phyloP scores from a whole-genome alignment of 257 asterid genomes.

The Rehmannia glutinosa region DNA sequence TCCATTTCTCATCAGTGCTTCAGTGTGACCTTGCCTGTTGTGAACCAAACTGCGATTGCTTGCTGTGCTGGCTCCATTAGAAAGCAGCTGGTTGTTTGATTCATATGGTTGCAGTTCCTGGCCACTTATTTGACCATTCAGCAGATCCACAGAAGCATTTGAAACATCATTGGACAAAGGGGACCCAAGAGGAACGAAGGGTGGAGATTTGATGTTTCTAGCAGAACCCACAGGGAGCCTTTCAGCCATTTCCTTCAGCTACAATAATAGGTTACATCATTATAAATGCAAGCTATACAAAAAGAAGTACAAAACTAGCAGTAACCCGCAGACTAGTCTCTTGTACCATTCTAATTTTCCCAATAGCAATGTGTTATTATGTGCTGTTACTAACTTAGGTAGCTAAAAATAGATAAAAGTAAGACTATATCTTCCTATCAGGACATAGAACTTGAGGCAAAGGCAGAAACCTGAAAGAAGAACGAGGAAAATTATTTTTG shows the following conservation, averaged over 20 bases:
- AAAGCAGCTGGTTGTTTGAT: constrained; percentile 39
- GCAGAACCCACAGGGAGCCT: constrained; percentile 94
- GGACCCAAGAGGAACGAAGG: constrained; percentile 46
- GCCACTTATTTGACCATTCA: constrained; percentile 48
- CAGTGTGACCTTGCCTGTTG: constrained; percentile 45
- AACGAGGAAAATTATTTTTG: too few species aligned
- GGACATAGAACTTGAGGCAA: too few species aligned
- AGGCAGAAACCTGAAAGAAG: too few species aligned
- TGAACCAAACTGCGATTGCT: constrained; percentile 53
- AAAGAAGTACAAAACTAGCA: neutral
- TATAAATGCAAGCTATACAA: constrained; percentile 22
- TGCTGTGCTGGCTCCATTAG: constrained; percentile 53
- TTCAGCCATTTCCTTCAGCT: constrained; percentile 99
- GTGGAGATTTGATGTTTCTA: constrained; percentile 64
- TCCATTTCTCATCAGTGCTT: constrained; percentile 53
- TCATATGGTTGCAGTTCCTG: constrained; percentile 63
- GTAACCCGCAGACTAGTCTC: neutral
- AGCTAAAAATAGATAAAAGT: too few species aligned
- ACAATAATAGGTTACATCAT: constrained; percentile 22
- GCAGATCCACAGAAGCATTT: constrained; percentile 42
- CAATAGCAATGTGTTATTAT: too few species aligned
- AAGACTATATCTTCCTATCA: too few species aligned
- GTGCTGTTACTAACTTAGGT: too few species aligned
- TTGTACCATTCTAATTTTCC: neutral
- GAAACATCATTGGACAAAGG: constrained; percentile 44